These are phyloP conservation scores for Cystobasidium slooffiae DNA, from an alignment of 1,284 basidiomycete species.

Conservation along the genomic window DNA sequence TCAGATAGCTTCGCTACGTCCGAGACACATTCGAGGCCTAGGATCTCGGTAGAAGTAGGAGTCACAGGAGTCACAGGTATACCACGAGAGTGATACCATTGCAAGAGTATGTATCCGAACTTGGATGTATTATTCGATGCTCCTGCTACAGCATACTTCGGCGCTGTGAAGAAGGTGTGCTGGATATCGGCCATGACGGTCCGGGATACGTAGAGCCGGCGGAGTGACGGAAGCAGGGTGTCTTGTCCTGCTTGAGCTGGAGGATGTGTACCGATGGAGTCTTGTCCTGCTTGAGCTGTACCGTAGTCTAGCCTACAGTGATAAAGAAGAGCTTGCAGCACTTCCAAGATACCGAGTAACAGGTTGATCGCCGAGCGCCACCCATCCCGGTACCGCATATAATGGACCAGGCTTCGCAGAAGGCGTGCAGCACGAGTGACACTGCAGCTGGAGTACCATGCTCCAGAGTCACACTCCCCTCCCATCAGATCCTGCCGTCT, in stretches of 20 bases:
- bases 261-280: neutral
- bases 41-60: conserved; percentile 23
- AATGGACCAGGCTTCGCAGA: no score
- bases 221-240: conserved; percentile 12
- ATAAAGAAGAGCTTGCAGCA: no score
- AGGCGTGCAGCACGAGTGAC: no score
- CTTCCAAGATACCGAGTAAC: no score
- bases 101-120: conserved; percentile 37
- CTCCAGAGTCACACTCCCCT: no score
- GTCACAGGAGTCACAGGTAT: conserved; percentile 38
- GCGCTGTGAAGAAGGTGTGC: conserved; percentile 23
- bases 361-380: no score
- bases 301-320: no score
- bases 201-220: neutral
- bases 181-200: conserved; percentile 21
- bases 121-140: conserved; percentile 38
- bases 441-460: no score
- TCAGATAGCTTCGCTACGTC: conserved; percentile 20
- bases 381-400: no score
- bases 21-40: conserved; percentile 16
- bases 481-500: no score
- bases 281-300: no score
- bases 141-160: conserved; percentile 38
- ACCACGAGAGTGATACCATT: conserved; percentile 33
- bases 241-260: neutral